These are phyloP conservation scores for Xylaria sp. DNA, from an alignment of 2,329 filamentous ascomycete species.

Conservation along the genomic window DNA sequence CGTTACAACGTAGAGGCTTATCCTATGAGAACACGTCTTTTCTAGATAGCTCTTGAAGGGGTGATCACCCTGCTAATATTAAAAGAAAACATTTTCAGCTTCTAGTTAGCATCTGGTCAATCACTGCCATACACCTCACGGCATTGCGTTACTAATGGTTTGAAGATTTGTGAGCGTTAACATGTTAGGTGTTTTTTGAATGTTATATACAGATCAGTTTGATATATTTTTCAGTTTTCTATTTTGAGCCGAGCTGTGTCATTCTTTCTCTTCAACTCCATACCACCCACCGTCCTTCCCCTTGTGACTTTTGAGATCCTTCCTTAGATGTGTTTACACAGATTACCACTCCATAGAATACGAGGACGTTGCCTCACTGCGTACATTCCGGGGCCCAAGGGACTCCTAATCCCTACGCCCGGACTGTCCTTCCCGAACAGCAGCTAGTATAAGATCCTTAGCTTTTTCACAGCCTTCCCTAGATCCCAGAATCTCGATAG, in stretches of 20 bases:
- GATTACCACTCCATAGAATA: slow-evolving; percentile 15
- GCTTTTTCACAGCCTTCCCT: slow-evolving; percentile 86
- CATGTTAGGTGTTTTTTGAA: slow-evolving; percentile 3
- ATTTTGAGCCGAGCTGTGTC: slow-evolving; percentile 25
- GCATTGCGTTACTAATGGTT: slow-evolving; percentile 12
- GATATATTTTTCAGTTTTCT: slow-evolving; percentile 22
- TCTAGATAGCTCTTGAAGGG: not conserved
- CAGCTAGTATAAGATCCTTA: slow-evolving; percentile 86
- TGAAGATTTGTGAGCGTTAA: slow-evolving; percentile 15
- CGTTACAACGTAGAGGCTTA: slow-evolving; percentile 13
- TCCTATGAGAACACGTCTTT: not conserved
- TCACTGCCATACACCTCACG: not conserved
- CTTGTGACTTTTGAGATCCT: not conserved
- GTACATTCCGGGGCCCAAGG: too few species aligned
- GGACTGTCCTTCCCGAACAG: slow-evolving; percentile 71
- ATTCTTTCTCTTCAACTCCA: slow-evolving; percentile 22
- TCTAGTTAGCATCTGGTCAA: not conserved
- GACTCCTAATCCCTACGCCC: slow-evolving; percentile 47
- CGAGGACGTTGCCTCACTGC: not conserved
- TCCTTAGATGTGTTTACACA: slow-evolving; percentile 28
- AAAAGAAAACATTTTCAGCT: not conserved
- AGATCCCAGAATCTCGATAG: slow-evolving; percentile 87
- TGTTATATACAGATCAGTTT: slow-evolving; percentile 18
- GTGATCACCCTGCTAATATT: not conserved
- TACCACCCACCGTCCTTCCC: not conserved